Base-by-base conservation (phyloP, 2,329 filamentous ascomycete genomes). In the Calonectria montana region DNA sequence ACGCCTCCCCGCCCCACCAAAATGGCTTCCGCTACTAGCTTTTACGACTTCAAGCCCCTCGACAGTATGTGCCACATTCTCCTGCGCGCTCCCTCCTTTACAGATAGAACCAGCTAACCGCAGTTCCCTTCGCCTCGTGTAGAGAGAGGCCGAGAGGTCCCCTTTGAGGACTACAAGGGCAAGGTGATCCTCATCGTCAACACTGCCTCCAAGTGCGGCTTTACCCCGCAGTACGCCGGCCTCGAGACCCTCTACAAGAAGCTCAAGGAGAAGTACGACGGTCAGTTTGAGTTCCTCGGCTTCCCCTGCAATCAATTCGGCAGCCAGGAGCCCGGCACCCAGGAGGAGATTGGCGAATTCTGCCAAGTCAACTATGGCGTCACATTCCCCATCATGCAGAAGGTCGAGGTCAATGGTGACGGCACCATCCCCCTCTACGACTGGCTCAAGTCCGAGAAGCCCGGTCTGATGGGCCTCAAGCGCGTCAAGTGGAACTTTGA, bases 271-370 rank as follows among this genome's bases (percentile, higher is more conserved):
- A 88, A 91, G 80, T 87, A 97, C 87, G 89, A 84, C 37, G 91
- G 94, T 76, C 89, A 95, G 81, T 97, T 99, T 83, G 88, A 91
- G 80, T 91, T 99, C 86, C 89, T 99, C 81, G 97, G 96, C 79
- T 98, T 99, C 87, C 97, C 97, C 70, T 98, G 96, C 92, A 99
- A 98, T 89, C 97, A 99, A 86, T 99, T 99, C 85, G 94, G 92
- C 81, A 85, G 86, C 77, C 97, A 99, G 86, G 97, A 98, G 82
- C 96, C 96, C 35, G 95, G 94, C 80, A 88, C 87, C 83, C 89
- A 95, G 83, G 94, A 95, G 71, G 91, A 95, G 68, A 96, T 96
- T 84, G 93, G 95, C 86, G 86, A 86, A 77, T 96, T 95, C 87
- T 98, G 96, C 89, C 94, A 95, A 87, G 73, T 97, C 84, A 98